Evolutionary conservation across 2,329 filamentous ascomycete genomes (phyloP).

Genomic region (Trichoderma harzianum): DNA sequence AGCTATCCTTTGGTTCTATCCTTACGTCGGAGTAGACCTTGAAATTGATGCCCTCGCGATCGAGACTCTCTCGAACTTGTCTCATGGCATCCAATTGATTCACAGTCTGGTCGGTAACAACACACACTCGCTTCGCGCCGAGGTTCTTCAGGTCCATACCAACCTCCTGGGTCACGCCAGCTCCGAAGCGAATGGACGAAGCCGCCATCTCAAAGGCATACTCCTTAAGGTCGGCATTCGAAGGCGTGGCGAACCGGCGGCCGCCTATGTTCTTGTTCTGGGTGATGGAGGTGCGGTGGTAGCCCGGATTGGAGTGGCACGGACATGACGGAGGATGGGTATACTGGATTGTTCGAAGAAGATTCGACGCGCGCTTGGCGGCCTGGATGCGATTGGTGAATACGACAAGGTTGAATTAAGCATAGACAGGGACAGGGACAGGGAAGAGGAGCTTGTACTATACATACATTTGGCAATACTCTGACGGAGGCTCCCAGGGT

Average conservation of each 20-base stretch:
- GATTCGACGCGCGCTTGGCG: slow-evolving; percentile 62
- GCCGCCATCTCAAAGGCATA: slow-evolving; percentile 99
- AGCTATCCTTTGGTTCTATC: slow-evolving; percentile 92
- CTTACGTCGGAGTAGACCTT: slow-evolving; percentile 76
- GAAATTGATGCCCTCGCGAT: slow-evolving; percentile 73
- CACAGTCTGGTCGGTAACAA: slow-evolving; percentile 86
- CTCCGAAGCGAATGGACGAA: slow-evolving; percentile 89
- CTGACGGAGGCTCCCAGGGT: slow-evolving; percentile 5
- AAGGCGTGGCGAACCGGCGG: slow-evolving; percentile 68
- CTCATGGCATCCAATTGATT: slow-evolving; percentile 82
- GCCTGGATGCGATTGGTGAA: slow-evolving; percentile 38
- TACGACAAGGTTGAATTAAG: background rate
- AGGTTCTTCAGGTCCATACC: slow-evolving; percentile 97
- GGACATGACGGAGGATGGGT: slow-evolving; percentile 85
- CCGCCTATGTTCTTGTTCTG: slow-evolving; percentile 37
- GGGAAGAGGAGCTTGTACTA: background rate
- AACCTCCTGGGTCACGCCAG: slow-evolving; percentile 89
- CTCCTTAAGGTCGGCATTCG: slow-evolving; percentile 70
- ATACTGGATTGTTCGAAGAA: slow-evolving; percentile 87
- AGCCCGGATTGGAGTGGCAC: slow-evolving; percentile 84
- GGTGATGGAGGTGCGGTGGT: slow-evolving; percentile 65
- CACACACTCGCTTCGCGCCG: slow-evolving; percentile 79
- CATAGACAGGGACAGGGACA: background rate
- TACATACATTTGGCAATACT: slow-evolving; percentile 14
- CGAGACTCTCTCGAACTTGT: slow-evolving; percentile 78